phyloP scores from a whole-genome alignment of 2,329 filamentous ascomycete species.

The Atkinsonella hypoxylon region DNA sequence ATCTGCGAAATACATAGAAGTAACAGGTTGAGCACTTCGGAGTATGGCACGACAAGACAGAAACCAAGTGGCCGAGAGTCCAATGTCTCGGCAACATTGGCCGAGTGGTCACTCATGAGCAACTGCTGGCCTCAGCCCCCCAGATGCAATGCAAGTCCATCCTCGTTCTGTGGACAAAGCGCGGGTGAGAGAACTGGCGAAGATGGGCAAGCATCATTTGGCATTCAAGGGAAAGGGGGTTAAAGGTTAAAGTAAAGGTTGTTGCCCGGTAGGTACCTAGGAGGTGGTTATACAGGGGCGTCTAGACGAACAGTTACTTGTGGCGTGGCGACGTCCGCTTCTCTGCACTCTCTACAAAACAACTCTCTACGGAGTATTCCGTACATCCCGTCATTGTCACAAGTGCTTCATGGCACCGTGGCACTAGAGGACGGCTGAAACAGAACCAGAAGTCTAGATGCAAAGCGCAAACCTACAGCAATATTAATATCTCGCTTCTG shows the following conservation, averaged over 20 bases:
- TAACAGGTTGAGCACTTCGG: too few relatives aligned
- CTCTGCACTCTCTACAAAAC: too few relatives aligned
- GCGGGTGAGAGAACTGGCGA: not conserved
- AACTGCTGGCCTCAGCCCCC: constrained; percentile 6
- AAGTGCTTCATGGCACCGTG: not conserved
- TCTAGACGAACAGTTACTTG: too few relatives aligned
- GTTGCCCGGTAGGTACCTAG: too few relatives aligned
- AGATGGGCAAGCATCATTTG: not conserved
- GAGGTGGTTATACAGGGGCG: too few relatives aligned
- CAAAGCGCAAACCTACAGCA: not conserved
- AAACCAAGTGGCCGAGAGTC: not conserved
- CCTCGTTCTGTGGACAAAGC: not conserved
- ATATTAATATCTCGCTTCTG: not conserved
- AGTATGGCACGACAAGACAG: not conserved
- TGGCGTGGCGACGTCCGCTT: too few relatives aligned
- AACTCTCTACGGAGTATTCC: too few relatives aligned
- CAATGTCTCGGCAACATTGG: not conserved
- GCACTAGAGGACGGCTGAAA: not conserved
- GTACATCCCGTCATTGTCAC: not conserved
- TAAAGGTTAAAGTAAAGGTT: too few relatives aligned
- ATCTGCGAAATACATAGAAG: too few relatives aligned
- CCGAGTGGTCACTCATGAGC: not conserved
- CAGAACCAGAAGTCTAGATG: not conserved
- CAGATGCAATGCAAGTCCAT: not conserved
- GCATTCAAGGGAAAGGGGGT: not conserved